Conservation (phyloP, 1,284 basidiomycete genomes). For the Trichosporon faecale region DNA sequence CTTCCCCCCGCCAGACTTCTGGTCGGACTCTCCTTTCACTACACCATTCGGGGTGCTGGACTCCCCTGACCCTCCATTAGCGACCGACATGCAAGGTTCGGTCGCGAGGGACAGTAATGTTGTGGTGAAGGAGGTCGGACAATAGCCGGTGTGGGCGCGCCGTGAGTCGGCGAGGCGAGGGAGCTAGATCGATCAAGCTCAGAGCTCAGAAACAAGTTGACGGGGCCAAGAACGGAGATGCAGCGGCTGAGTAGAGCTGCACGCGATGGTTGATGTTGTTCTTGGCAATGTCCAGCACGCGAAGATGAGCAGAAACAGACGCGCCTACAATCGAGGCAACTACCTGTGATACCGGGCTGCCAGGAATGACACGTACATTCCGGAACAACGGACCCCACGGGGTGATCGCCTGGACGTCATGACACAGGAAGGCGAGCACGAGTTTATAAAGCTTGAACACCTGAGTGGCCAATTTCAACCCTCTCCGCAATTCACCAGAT, state of each 20-base stretch:
- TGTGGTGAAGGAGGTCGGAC: background rate
- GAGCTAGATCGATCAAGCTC: background rate
- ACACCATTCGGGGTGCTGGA: background rate
- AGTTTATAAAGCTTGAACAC: conserved; percentile 8
- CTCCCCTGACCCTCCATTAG: background rate
- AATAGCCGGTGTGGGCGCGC: background rate
- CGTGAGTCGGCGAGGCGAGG: background rate
- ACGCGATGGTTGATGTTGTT: background rate
- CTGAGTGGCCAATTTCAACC: conserved; percentile 6
- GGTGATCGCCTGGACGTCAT: conserved; percentile 1
- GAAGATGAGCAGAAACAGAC: conserved; percentile 11
- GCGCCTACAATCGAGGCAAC: background rate
- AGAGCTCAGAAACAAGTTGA: background rate
- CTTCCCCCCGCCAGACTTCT: background rate
- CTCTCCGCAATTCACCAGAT: background rate
- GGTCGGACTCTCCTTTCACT: background rate
- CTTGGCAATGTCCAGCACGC: conserved; percentile 4
- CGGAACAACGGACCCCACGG: background rate
- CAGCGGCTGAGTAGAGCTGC: background rate
- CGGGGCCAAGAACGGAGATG: background rate
- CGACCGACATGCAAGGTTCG: conserved; percentile 5
- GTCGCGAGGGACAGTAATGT: background rate
- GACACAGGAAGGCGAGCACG: background rate
- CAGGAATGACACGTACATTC: background rate
- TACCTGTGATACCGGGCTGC: background rate